Percentiles rank a stretch among this genome's conserved stretches.
Conservation (phyloP, 495 filamentous ascomycete species). For the Penicillium verhagenii region DNA sequence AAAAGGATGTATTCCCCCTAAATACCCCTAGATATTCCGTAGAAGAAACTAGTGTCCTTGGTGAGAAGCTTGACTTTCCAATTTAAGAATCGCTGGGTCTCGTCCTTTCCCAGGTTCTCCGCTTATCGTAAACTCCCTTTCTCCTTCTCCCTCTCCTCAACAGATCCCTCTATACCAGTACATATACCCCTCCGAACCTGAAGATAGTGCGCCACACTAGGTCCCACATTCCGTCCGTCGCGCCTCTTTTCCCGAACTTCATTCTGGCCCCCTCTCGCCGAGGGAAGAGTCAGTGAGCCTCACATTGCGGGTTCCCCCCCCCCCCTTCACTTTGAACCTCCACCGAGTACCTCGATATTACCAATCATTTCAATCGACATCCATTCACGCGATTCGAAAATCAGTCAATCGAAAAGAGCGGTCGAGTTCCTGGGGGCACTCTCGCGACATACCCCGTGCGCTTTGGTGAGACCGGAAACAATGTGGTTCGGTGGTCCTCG, state of each 20-base stretch:
- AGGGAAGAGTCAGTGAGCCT: neutral
- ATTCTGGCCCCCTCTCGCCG: conserved; percentile 2
- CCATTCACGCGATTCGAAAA: neutral
- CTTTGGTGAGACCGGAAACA: conserved; percentile 28
- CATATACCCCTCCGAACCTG: neutral
- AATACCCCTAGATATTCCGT: too few relatives aligned
- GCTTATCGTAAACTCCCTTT: conserved; percentile 12
- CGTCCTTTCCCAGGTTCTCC: conserved; percentile 30
- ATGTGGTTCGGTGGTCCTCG: conserved; percentile 34
- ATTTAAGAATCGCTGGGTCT: conserved; percentile 25
- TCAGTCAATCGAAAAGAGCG: neutral
- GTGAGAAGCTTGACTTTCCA: conserved; percentile 39
- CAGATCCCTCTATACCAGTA: neutral
- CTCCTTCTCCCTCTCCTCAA: conserved; percentile 3
- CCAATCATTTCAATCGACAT: neutral
- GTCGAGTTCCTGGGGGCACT: neutral
- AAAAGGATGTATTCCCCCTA: too few relatives aligned
- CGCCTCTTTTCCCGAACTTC: neutral
- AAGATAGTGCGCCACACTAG: neutral
- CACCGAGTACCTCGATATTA: neutral
- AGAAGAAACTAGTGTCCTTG: neutral
- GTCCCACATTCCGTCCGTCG: conserved; percentile 1
- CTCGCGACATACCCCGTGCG: conserved; percentile 5
- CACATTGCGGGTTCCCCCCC: neutral
- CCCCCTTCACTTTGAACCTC: neutral